phyloP scores from a whole-genome alignment of 306 rosid species.

The Medicago ruthenica region DNA sequence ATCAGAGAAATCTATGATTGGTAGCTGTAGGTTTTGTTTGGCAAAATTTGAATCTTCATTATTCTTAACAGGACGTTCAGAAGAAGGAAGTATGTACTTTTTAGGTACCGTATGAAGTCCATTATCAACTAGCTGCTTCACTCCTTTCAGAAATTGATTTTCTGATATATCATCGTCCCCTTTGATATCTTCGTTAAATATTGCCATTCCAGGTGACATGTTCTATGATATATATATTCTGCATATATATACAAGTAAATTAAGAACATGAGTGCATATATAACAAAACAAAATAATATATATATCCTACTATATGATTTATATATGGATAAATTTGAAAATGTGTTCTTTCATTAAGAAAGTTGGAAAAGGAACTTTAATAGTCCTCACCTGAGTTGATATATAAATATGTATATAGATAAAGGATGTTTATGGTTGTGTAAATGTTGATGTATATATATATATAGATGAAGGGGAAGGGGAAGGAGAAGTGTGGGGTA shows the following conservation, averaged over 20 bases:
- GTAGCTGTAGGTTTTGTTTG: constrained; percentile 55
- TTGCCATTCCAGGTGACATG: constrained; percentile 66
- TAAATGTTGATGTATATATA: constrained; percentile 30
- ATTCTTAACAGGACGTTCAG: constrained; percentile 56
- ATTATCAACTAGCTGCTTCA: constrained; percentile 66
- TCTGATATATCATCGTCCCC: constrained; percentile 28
- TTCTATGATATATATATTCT: neutral
- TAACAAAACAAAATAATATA: too few species aligned
- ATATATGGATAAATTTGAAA: too few species aligned
- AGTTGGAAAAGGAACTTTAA: too few species aligned
- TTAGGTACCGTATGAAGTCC: constrained; percentile 65
- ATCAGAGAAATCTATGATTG: constrained; percentile 73
- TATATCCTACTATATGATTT: too few species aligned
- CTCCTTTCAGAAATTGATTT: constrained; percentile 64
- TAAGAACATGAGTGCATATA: too few species aligned
- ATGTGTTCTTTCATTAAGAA: too few species aligned
- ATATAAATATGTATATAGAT: too few species aligned
- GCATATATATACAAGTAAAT: too few species aligned
- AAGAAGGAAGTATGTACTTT: constrained; percentile 67
- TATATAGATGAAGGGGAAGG: constrained; percentile 47
- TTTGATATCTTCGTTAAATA: neutral
- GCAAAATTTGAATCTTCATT: constrained; percentile 12
- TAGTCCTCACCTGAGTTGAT: too few species aligned
- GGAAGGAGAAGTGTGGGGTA: constrained; percentile 13
- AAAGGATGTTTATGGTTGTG: neutral